Percentiles rank a stretch among this genome's conserved stretches.
Conservation (phyloP, 2,329 filamentous ascomycete genomes). For the Pyricularia pennisetigena region DNA sequence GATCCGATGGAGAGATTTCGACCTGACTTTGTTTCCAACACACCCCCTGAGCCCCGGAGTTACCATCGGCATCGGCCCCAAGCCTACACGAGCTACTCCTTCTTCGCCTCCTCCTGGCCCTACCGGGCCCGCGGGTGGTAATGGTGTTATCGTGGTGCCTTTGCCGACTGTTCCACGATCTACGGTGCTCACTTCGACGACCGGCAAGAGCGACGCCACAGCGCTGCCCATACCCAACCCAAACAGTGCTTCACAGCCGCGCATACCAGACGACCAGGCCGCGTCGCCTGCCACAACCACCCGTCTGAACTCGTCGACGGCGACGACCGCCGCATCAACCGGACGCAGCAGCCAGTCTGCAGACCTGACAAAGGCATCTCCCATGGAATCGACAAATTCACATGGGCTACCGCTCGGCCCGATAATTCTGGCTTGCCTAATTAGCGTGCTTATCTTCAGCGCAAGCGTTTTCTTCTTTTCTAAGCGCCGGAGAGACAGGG, state of each 20-base stretch:
- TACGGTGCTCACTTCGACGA: background rate
- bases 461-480: background rate
- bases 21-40: conserved; percentile 23
- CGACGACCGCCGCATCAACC: background rate
- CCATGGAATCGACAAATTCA: background rate
- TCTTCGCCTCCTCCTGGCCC: background rate
- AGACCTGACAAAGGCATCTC: background rate
- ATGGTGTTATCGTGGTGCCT: background rate
- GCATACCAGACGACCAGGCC: background rate
- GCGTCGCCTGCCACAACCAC: background rate
- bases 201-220: background rate
- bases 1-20: conserved; percentile 25
- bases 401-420: background rate
- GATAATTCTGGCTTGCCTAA: conserved; percentile 1
- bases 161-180: background rate
- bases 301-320: background rate
- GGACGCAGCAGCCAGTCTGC: background rate
- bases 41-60: conserved; percentile 24
- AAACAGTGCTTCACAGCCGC: background rate
- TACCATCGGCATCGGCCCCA: conserved; percentile 9
- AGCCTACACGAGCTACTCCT: background rate
- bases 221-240: background rate
- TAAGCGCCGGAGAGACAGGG: background rate
- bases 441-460: background rate
- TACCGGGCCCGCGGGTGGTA: background rate